A percentile compares a stretch with the other conserved stretches of the same genome.
phyloP scores from a whole-genome alignment of 1,284 basidiomycete species.

The Stygiomarasmius scandens region DNA sequence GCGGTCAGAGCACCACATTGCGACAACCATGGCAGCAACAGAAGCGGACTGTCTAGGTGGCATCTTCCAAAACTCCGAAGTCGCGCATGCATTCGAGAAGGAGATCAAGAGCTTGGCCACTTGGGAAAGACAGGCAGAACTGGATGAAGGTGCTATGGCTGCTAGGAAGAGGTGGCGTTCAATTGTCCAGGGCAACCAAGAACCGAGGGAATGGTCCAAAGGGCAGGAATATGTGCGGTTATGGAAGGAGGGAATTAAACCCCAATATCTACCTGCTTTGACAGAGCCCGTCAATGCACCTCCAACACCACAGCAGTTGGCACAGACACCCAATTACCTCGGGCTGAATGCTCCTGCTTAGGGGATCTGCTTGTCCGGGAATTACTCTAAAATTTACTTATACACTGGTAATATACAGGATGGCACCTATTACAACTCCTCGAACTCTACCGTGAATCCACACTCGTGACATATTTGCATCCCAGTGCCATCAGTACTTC shows the following conservation, averaged over 20 bases:
- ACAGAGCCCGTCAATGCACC: constrained; percentile 37
- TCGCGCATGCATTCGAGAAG: constrained; percentile 61
- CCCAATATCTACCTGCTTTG: constrained; percentile 60
- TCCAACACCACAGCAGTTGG: background rate
- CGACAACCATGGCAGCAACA: constrained; percentile 73
- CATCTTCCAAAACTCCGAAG: constrained; percentile 64
- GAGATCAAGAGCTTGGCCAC: constrained; percentile 65
- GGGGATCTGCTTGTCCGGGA: background rate
- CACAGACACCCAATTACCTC: background rate
- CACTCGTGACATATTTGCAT: constrained; percentile 83
- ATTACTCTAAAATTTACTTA: background rate
- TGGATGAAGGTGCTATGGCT: constrained; percentile 60
- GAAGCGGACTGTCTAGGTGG: constrained; percentile 85
- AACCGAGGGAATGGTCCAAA: constrained; percentile 58
- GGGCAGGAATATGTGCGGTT: constrained; percentile 70
- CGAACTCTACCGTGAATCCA: constrained; percentile 86
- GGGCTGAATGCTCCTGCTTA: background rate
- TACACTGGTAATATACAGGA: background rate
- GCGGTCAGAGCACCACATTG: constrained; percentile 82
- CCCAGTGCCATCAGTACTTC: constrained; percentile 52
- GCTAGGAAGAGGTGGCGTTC: constrained; percentile 78
- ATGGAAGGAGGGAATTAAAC: constrained; percentile 70
- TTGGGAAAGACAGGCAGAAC: constrained; percentile 55
- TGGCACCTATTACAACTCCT: constrained; percentile 54
- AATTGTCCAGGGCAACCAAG: constrained; percentile 54